Evolutionary conservation across 768 basidiomycete genomes (phyloP).

Genomic region (Panellus pusillus): DNA sequence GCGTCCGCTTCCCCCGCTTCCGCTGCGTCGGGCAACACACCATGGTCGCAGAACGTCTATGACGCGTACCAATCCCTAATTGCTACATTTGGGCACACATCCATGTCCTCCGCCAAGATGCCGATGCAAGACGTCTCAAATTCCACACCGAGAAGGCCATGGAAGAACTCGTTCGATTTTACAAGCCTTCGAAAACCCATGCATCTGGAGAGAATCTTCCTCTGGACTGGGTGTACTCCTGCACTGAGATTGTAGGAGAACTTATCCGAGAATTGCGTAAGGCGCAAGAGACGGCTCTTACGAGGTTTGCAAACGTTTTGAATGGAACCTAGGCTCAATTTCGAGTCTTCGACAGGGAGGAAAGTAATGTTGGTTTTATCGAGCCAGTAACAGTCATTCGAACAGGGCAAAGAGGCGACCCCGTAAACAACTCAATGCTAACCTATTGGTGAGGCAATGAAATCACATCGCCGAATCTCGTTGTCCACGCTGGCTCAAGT

Average conservation of each 20-base stretch:
- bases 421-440: background rate
- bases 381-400: background rate
- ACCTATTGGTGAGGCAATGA: background rate
- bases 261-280: background rate
- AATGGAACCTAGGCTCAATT: too few species aligned
- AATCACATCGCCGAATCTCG: background rate
- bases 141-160: background rate
- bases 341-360: slow-evolving; percentile 6
- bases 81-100: background rate
- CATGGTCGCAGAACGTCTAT: slow-evolving; percentile 5
- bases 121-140: background rate
- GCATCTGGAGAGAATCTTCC: slow-evolving; percentile 1
- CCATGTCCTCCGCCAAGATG: background rate
- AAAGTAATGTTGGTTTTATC: background rate
- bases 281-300: background rate
- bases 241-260: background rate
- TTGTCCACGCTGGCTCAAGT: background rate
- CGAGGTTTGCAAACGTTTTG: background rate
- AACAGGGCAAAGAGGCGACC: slow-evolving; percentile 5
- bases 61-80: background rate
- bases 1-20: background rate
- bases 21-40: background rate
- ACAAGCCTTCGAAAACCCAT: background rate
- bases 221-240: background rate
- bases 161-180: background rate